These are phyloP conservation scores for Nosema muscidifuracis DNA, from an alignment of 371 early-diverging fungal genomes.

Conservation along the genomic window DNA sequence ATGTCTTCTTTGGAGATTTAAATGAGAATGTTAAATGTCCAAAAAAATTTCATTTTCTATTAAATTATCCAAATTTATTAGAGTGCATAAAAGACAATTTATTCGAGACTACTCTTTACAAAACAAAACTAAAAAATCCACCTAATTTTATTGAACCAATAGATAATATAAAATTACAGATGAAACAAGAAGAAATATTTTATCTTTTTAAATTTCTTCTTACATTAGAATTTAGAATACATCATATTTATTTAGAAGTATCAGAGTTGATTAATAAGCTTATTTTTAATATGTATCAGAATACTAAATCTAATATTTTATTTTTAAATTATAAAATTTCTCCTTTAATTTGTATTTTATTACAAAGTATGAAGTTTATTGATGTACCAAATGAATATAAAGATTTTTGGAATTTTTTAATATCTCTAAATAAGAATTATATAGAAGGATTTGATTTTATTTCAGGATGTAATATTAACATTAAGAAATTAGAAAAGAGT, in stretches of 20 bases:
- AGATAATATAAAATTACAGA: neutral
- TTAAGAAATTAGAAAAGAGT: neutral
- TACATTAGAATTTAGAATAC: conserved; percentile 4
- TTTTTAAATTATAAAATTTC: conserved; percentile 7
- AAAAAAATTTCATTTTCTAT: neutral
- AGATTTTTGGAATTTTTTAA: conserved; percentile 2
- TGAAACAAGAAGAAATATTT: neutral
- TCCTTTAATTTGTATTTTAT: conserved; percentile 17
- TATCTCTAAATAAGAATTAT: neutral
- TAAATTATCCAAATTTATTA: neutral
- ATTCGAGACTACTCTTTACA: neutral
- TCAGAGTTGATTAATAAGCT: neutral
- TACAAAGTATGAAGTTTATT: conserved; percentile 4
- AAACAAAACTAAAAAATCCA: neutral
- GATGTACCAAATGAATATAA: no score
- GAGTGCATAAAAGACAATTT: conserved; percentile 4
- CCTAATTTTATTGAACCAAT: neutral
- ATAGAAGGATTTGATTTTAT: conserved; percentile 5
- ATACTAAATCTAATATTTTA: conserved; percentile 1
- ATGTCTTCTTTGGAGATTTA: conserved; percentile 1
- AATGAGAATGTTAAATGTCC: neutral
- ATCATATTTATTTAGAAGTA: neutral
- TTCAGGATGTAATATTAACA: neutral
- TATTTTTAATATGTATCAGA: neutral
- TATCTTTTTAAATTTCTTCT: conserved; percentile 11